Conservation (phyloP, 352 stramenopile genomes). For the Phytophthora pistaciae region DNA sequence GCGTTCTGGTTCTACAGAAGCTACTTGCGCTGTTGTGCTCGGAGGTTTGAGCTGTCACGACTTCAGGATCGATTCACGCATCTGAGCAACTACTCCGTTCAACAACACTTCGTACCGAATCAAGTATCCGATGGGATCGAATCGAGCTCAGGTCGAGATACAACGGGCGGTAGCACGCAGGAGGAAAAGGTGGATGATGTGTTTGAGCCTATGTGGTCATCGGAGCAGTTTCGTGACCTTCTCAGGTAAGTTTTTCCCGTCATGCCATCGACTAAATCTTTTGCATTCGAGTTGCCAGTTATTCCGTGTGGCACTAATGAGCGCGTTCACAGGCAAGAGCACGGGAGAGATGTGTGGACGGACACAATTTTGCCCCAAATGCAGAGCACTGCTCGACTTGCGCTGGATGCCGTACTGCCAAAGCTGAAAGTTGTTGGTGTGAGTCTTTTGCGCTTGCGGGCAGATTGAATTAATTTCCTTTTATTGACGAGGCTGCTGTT, state of each 20-base stretch:
- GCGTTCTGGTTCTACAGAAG: constrained; percentile 75
- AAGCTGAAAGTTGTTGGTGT: constrained; percentile 69
- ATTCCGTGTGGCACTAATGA: background rate
- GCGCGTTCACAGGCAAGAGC: constrained; percentile 20
- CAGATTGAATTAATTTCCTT: background rate
- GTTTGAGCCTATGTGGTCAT: constrained; percentile 73
- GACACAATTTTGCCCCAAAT: constrained; percentile 65
- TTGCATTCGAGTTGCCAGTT: background rate
- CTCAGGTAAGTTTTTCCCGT: constrained; percentile 41
- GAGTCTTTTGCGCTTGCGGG: constrained; percentile 14
- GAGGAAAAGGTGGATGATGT: background rate
- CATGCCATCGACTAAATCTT: background rate
- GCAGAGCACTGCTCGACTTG: constrained; percentile 49
- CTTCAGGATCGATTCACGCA: constrained; percentile 74
- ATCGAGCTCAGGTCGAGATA: background rate
- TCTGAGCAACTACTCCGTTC: constrained; percentile 89
- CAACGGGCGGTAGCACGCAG: background rate
- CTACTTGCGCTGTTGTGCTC: constrained; percentile 84
- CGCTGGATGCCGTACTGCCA: constrained; percentile 49
- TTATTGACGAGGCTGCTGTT: background rate
- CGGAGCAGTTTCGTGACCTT: constrained; percentile 42
- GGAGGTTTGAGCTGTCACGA: constrained; percentile 51
- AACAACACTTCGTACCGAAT: constrained; percentile 55
- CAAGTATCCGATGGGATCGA: background rate
- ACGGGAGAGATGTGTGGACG: constrained; percentile 50